Percentiles rank a stretch among this genome's conserved stretches.
phyloP scores from a whole-genome alignment of 2,329 filamentous ascomycete genomes.

The Diplodia mutila region DNA sequence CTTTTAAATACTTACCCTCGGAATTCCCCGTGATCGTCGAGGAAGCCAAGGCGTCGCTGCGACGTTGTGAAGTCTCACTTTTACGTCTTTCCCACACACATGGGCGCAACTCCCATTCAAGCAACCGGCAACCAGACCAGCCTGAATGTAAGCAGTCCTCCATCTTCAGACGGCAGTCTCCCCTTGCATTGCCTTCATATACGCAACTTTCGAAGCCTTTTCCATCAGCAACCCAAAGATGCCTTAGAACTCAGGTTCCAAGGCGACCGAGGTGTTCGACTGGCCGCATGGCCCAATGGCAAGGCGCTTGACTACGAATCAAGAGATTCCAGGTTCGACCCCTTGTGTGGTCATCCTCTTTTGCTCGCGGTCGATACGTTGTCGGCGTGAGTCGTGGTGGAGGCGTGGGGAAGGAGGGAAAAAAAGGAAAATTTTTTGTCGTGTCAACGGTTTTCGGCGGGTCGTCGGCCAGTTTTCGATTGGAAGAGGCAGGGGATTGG shows the following conservation, averaged over 20 bases:
- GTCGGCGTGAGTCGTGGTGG: not conserved
- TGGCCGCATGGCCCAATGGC: conserved; percentile 56
- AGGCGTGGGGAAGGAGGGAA: too few species aligned
- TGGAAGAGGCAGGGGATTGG: not conserved
- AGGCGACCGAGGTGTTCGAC: not conserved
- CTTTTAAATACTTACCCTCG: too few species aligned
- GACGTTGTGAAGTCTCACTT: too few species aligned
- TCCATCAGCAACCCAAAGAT: not conserved
- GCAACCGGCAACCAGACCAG: too few species aligned
- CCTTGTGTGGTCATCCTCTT: conserved; percentile 25
- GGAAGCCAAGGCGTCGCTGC: too few species aligned
- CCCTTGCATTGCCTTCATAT: not conserved
- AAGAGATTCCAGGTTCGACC: conserved; percentile 44
- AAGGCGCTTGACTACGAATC: conserved; percentile 62
- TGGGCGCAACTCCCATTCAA: too few species aligned
- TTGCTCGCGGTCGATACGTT: not conserved
- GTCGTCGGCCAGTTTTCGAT: not conserved
- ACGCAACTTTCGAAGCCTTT: not conserved
- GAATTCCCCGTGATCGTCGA: too few species aligned
- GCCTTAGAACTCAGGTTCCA: not conserved
- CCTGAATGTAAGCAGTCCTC: too few species aligned
- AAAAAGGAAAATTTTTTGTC: not conserved
- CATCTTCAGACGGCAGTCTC: too few species aligned
- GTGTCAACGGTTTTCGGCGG: not conserved
- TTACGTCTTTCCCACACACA: too few species aligned